Evolutionary conservation across 257 asterid genomes (phyloP).

Genomic region (Solanum bulbocastanum): DNA sequence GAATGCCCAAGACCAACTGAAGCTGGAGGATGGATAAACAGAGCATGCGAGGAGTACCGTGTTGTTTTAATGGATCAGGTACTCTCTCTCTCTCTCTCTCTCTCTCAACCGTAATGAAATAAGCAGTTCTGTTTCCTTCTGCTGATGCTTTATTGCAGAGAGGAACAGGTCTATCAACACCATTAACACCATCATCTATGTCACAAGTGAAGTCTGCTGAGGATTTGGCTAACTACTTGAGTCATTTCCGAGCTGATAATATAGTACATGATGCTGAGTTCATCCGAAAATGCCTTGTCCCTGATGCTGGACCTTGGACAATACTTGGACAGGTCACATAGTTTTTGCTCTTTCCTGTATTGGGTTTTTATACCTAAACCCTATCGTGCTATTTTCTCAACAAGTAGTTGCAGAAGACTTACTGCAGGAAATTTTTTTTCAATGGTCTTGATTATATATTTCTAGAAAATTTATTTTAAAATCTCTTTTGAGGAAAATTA

Average conservation of each 20-base stretch:
- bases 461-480: not conserved
- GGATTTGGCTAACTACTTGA: slow-evolving; percentile 59
- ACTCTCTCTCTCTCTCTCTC: slow-evolving; percentile 18
- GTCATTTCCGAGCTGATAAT: slow-evolving; percentile 85
- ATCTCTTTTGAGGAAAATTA: not conserved
- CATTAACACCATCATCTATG: slow-evolving; percentile 77
- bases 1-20: slow-evolving; percentile 82
- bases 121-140: slow-evolving; percentile 1
- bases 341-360: not conserved
- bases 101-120: not conserved
- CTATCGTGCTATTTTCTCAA: not conserved
- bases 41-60: slow-evolving; percentile 87
- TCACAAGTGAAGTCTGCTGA: slow-evolving; percentile 57
- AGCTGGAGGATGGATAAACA: slow-evolving; percentile 87
- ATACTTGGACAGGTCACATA: slow-evolving; percentile 72
- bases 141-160: slow-evolving; percentile 56
- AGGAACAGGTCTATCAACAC: slow-evolving; percentile 93
- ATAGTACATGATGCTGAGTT: slow-evolving; percentile 88
- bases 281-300: slow-evolving; percentile 68
- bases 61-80: slow-evolving; percentile 94
- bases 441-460: not conserved
- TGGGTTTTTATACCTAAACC: not conserved
- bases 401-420: not conserved
- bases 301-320: slow-evolving; percentile 78
- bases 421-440: not conserved